Conservation (phyloP, 805 yeast species). For the Kluyveromyces dobzhanskii region DNA sequence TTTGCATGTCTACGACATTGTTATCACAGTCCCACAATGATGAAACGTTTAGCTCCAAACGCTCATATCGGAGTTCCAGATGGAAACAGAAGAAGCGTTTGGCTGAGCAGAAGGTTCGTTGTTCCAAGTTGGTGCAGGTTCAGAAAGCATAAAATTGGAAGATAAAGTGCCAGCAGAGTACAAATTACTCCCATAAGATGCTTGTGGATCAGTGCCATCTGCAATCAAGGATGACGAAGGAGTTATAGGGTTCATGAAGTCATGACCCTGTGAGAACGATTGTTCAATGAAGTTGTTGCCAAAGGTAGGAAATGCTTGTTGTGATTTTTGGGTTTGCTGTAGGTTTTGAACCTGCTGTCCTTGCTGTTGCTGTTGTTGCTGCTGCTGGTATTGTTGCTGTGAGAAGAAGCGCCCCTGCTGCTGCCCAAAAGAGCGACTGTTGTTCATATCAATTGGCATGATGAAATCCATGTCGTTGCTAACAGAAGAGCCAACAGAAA, state of each 20-base stretch:
- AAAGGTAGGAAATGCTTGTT: neutral
- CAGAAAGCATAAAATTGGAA: constrained; percentile 1
- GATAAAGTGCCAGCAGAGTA: constrained; percentile 1
- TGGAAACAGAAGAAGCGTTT: constrained; percentile 5
- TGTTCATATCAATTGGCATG: constrained; percentile 11
- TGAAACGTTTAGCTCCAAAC: constrained; percentile 29
- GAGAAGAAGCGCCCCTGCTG: constrained; percentile 2
- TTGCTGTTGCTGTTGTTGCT: neutral
- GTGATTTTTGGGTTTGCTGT: too few relatives aligned
- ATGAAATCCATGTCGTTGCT: constrained; percentile 11
- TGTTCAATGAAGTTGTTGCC: constrained; percentile 1
- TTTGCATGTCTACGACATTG: too few relatives aligned
- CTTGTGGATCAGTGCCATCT: neutral
- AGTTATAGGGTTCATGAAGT: neutral
- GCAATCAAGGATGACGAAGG: neutral
- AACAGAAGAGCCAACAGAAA: constrained; percentile 12
- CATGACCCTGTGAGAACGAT: constrained; percentile 1
- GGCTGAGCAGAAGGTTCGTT: neutral
- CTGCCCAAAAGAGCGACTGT: neutral
- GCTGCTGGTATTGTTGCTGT: neutral
- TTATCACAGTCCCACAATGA: too few relatives aligned
- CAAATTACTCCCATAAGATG: neutral
- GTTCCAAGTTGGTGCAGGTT: neutral
- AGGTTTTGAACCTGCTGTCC: neutral
- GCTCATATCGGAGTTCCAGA: constrained; percentile 31